These are phyloP conservation scores for Daedalea quercina DNA, from an alignment of 768 basidiomycete genomes.

Conservation along the genomic window DNA sequence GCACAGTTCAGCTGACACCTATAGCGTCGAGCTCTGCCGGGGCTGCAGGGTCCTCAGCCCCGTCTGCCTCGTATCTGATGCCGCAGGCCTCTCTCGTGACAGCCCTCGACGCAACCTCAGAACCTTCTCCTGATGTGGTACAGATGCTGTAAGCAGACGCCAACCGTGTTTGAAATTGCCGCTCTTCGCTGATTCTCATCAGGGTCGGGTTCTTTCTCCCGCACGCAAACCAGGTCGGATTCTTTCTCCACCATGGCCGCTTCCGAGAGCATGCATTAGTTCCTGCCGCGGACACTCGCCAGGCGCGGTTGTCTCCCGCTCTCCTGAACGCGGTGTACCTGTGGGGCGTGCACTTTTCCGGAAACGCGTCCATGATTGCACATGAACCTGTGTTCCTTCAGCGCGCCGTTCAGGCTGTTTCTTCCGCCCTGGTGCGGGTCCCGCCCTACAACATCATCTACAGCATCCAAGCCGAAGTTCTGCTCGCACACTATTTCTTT, in stretches of 20 bases:
- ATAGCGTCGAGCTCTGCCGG: background rate
- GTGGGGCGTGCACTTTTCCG: conserved; percentile 21
- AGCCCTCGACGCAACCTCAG: conserved; percentile 8
- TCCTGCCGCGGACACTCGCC: conserved; percentile 14
- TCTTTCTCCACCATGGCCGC: conserved; percentile 50
- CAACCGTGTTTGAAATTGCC: background rate
- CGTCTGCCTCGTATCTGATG: background rate
- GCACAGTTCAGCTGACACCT: background rate
- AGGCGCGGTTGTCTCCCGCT: conserved; percentile 21
- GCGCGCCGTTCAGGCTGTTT: conserved; percentile 37
- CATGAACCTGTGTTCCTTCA: conserved; percentile 36
- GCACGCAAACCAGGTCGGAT: conserved; percentile 50
- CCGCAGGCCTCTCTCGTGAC: background rate
- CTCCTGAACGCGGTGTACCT: conserved; percentile 39
- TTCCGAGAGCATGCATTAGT: conserved; percentile 29
- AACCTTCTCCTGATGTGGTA: conserved; percentile 8
- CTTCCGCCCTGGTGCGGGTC: conserved; percentile 22
- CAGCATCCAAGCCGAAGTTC: conserved; percentile 33
- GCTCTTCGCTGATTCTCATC: conserved; percentile 1
- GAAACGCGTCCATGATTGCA: conserved; percentile 11
- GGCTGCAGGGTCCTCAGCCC: background rate
- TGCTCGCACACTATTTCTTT: conserved; percentile 63
- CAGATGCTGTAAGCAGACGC: conserved; percentile 8
- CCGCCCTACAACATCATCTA: conserved; percentile 25
- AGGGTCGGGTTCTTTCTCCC: conserved; percentile 37